Evolutionary conservation across 768 basidiomycete species (phyloP), one percentile per base, ranked within the genome.

Genomic region (Phlebiopsis gigantea): DNA sequence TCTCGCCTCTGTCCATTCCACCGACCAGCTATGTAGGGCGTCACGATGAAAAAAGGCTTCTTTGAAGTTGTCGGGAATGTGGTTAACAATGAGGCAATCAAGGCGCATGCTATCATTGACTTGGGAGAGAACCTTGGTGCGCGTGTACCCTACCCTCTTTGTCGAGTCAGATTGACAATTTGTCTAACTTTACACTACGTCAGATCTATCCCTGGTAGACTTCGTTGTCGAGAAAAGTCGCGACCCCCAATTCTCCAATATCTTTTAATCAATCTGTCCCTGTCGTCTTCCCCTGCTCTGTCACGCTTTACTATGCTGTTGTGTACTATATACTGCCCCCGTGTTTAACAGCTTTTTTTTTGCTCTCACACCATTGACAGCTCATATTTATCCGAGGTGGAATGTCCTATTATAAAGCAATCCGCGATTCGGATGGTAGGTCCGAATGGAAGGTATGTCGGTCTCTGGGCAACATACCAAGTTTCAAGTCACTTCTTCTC

Each of bases 171-270:
- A n/a, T n/a, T n/a, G n/a, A n/a, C n/a, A n/a, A n/a, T n/a, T n/a
- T n/a, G n/a, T n/a, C n/a, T n/a, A n/a, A n/a, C n/a, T n/a, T n/a
- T n/a, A n/a, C n/a, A n/a, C n/a, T n/a, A 5, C 24, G 26, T 42
- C n/a, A 60, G 59, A 60, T 26, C 28, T 57, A 31, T 46, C 39
- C 2, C 10, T 60, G 9, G 50, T 51, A 2, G 21, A 60, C 46
- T 60, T 53, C 31, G 55, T 57, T n/a, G 50, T 53, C 14, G 45
- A 60, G 46, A 42, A 34, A 25, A 53, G 55, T 55, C 55, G 57
- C 24, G 52, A 60, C 42, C 59, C 59, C 14, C 46, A 49, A 15
- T 60, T 56, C 51, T 12, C 42, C 15, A 17, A 21, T 5, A 56
- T 56, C 25, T 52, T 56, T 28, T 59, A 22, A 46, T 4, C 42